These are phyloP conservation scores for Talaromyces sp. DNA, from an alignment of 2,329 filamentous ascomycete genomes.

Conservation along the genomic window DNA sequence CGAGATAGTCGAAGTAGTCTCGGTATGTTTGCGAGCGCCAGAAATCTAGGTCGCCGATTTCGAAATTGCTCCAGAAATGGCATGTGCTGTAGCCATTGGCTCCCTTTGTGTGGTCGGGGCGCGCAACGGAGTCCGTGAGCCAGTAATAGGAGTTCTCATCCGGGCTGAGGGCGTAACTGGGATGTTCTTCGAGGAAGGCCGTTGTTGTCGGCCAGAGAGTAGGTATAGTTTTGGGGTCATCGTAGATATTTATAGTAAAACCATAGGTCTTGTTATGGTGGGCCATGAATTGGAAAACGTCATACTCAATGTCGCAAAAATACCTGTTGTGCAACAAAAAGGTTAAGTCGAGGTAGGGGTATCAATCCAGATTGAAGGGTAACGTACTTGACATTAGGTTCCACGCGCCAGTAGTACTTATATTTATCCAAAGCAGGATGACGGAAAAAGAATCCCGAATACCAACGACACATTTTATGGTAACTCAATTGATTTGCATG, in stretches of 20 bases:
- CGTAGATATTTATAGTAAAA: conserved; percentile 96
- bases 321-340: conserved; percentile 35
- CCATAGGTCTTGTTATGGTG: conserved; percentile 99
- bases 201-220: conserved; percentile 92
- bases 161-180: conserved; percentile 67
- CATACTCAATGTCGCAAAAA: conserved; percentile 98
- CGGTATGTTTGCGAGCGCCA: conserved; percentile 88
- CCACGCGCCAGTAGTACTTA: conserved; percentile 97
- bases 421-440: conserved; percentile 79
- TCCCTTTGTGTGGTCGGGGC: conserved; percentile 73
- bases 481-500: conserved; percentile 88
- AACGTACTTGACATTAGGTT: conserved; percentile 83
- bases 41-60: conserved; percentile 89
- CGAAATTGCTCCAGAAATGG: conserved; percentile 99
- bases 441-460: conserved; percentile 95
- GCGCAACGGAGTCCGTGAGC: conserved; percentile 72
- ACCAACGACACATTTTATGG: conserved; percentile 99
- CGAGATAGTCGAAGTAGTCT: conserved; percentile 93
- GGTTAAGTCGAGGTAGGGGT: background rate
- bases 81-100: conserved; percentile 96
- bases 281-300: conserved; percentile 96
- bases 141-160: conserved; percentile 79
- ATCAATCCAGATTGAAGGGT: background rate
- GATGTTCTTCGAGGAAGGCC: conserved; percentile 82
- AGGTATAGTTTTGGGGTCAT: conserved; percentile 79